Evolutionary conservation across 2,329 filamentous ascomycete species (phyloP).

Genomic region (Beauveria rudraprayagi): DNA sequence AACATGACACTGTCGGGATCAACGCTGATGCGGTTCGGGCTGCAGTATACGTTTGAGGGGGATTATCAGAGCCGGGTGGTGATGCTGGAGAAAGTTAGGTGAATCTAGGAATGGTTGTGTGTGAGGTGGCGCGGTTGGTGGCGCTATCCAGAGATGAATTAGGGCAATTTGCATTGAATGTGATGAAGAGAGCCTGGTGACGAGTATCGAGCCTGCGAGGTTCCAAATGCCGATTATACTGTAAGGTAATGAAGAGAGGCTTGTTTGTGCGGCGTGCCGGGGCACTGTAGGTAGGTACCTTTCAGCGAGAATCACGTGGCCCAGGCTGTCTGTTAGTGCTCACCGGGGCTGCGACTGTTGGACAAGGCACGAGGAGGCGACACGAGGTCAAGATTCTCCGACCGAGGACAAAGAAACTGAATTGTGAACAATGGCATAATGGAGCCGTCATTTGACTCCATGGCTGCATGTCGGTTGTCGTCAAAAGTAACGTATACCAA

Average conservation of each 20-base stretch:
- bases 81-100: slow-evolving; percentile 36
- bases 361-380: not conserved
- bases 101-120: no score
- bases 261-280: not conserved
- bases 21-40: slow-evolving; percentile 54
- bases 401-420: not conserved
- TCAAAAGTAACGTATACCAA: not conserved
- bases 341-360: not conserved
- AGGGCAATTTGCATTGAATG: no score
- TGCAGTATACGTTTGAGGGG: slow-evolving; percentile 42
- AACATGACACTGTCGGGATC: slow-evolving; percentile 46
- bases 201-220: no score
- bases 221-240: no score
- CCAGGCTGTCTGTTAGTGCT: not conserved
- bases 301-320: not conserved
- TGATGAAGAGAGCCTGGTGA: no score
- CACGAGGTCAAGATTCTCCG: not conserved
- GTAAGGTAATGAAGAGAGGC: no score
- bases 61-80: slow-evolving; percentile 53
- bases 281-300: not conserved
- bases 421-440: not conserved
- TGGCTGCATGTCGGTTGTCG: not conserved
- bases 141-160: no score
- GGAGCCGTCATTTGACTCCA: not conserved
- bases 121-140: no score